These are phyloP conservation scores for Elongisporangium undulatum DNA, from an alignment of 352 stramenopile genomes.

Conservation along the genomic window DNA sequence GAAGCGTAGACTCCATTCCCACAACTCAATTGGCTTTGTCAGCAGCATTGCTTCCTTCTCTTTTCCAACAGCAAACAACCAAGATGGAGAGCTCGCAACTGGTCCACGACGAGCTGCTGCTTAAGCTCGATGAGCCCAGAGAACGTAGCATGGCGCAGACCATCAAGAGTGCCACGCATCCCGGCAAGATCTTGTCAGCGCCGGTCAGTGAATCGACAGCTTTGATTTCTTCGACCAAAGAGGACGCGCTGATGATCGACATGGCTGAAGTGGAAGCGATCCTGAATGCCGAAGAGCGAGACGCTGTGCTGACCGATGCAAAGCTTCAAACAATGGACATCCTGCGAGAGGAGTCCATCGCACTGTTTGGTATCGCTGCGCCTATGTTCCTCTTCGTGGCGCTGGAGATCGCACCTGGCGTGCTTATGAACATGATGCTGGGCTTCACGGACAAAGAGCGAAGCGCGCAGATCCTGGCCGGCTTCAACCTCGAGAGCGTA, in stretches of 20 bases:
- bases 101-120: conserved; percentile 21
- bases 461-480: conserved; percentile 36
- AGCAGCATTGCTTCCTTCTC: too few species aligned
- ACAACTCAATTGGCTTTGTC: too few species aligned
- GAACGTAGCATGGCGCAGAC: conserved; percentile 8
- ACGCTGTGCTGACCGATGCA: conserved; percentile 19
- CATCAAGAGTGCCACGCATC: conserved; percentile 11
- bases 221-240: conserved; percentile 14
- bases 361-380: conserved; percentile 21
- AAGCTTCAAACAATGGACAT: conserved; percentile 12
- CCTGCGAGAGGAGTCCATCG: conserved; percentile 10
- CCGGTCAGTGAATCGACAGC: conserved; percentile 15
- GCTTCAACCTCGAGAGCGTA: conserved; percentile 12
- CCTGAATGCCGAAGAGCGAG: conserved; percentile 19
- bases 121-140: conserved; percentile 23
- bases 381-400: conserved; percentile 30
- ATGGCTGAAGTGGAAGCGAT: conserved; percentile 6
- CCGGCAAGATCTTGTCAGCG: too few species aligned
- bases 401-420: conserved; percentile 32
- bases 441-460: conserved; percentile 16
- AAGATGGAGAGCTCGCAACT: conserved; percentile 23
- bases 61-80: too few species aligned
- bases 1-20: too few species aligned
- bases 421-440: conserved; percentile 31
- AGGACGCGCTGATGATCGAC: conserved; percentile 9